Evolutionary conservation across 768 basidiomycete genomes (phyloP), one percentile per base, ranked within the genome.

Genomic region (Auriscalpium orientale): DNA sequence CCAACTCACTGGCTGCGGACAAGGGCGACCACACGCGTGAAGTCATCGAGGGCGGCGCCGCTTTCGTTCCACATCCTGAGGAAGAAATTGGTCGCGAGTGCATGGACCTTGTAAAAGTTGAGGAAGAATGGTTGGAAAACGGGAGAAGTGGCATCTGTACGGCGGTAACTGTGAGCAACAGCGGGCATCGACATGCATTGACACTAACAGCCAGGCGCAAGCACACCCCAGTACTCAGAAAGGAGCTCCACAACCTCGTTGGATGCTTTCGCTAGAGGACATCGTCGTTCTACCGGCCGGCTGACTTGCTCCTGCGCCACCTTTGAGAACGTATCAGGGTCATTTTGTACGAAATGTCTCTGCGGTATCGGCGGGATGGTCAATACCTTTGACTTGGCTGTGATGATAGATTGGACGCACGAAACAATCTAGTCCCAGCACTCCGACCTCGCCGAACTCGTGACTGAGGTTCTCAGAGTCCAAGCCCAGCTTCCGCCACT

Each of bases 1-100:
- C 48, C 28, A 38, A 83, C 88, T 59, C 68, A 91, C 89, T 95
- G 93, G 78, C 89, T 91, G 52, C 83, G 82, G 37, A 87, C 85
- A 18, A 95, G 74, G 7, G 84, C 86, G 36, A 81, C 79, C 10
- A 95, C 83, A 10, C 94, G 84, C 37, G 79, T 75, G 60, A 93
- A 91, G 70, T 95, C 93, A 18, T 76, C 83, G 12, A 69, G 65
- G 4, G 86, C 83, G 1, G 93, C 88, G 12, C 86, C 85, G 64
- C 88, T 89, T 67, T 95, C 93, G 62, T 78, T 81, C 91, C 91
- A 95, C 83, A 95, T 92, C 36, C 90, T 81, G n/a, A 91, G 72
- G 71, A 95, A 95, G 74, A 95, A 94, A 47, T 81, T 81, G 4
- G 85, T 83, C 6, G 88, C 87, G n/a, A 93, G 72, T 10, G 79